These are phyloP conservation scores for Botrytis galanthina DNA, from an alignment of 2,329 filamentous ascomycete species.

Conservation along the genomic window DNA sequence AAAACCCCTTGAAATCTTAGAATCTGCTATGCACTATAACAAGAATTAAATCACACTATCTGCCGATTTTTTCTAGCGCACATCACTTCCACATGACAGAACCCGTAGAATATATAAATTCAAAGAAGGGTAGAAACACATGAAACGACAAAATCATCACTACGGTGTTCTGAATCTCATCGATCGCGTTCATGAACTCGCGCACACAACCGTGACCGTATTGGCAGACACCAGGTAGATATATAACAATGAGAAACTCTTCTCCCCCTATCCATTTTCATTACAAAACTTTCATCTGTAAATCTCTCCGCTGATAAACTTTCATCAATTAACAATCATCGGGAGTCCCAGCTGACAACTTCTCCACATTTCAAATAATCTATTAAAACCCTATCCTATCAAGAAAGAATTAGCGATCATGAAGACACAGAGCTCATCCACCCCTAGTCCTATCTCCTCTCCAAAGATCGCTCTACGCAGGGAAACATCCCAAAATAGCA, in stretches of 20 bases:
- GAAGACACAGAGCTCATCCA: not conserved
- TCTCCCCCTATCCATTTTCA: too few species aligned
- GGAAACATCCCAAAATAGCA: fast-evolving
- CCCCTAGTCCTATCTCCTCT: not conserved
- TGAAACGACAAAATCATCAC: not conserved
- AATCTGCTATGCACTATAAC: not conserved
- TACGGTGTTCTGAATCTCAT: not conserved
- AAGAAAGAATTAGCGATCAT: not conserved
- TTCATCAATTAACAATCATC: not conserved
- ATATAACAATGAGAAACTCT: not conserved
- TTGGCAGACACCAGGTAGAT: not conserved
- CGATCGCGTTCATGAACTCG: not conserved
- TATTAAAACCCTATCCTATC: fast-evolving
- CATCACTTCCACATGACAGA: fast-evolving
- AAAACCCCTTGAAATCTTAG: not conserved
- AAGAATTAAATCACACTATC: too few species aligned
- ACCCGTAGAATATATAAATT: not conserved
- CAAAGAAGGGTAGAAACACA: too few species aligned
- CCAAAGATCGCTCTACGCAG: fast-evolving
- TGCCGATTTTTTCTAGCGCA: too few species aligned
- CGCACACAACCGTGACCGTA: not conserved
- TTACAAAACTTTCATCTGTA: not conserved
- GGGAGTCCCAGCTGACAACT: fast-evolving
- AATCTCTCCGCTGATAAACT: not conserved
- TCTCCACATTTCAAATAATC: not conserved